phyloP scores from a whole-genome alignment of 2,329 filamentous ascomycete genomes.

The Pseudopithomyces chartarum region DNA sequence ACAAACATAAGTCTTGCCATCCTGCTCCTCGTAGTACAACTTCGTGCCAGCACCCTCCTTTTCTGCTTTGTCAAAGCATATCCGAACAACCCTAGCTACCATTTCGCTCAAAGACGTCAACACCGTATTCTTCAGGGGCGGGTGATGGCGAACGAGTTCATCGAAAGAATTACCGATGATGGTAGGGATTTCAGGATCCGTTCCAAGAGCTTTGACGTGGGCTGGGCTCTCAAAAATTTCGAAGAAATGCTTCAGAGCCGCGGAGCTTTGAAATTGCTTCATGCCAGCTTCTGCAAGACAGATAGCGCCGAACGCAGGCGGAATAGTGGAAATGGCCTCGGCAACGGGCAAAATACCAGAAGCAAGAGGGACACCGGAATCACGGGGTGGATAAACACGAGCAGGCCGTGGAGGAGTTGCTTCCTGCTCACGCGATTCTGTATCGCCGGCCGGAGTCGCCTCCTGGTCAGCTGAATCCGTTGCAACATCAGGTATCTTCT shows the following conservation, averaged over 20 bases:
- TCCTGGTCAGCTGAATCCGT: slow-evolving; percentile 1
- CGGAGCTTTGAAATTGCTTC: slow-evolving; percentile 82
- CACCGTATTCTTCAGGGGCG: slow-evolving; percentile 77
- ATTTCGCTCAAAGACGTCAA: slow-evolving; percentile 86
- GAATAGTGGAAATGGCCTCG: slow-evolving; percentile 86
- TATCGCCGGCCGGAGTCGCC: slow-evolving; percentile 23
- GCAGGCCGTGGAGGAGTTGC: slow-evolving; percentile 14
- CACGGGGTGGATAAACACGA: slow-evolving; percentile 29
- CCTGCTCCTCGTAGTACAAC: slow-evolving; percentile 68
- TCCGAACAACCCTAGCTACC: slow-evolving; percentile 77
- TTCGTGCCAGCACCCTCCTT: slow-evolving; percentile 77
- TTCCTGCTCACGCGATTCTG: slow-evolving; percentile 17
- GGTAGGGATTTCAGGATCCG: slow-evolving; percentile 72
- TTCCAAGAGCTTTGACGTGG: slow-evolving; percentile 83
- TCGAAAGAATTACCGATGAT: slow-evolving; percentile 86
- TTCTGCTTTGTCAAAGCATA: slow-evolving; percentile 73
- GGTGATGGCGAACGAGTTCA: slow-evolving; percentile 92
- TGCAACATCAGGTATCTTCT: slow-evolving; percentile 17
- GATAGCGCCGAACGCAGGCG: slow-evolving; percentile 88
- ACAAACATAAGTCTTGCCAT: slow-evolving; percentile 65
- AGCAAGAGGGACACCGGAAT: slow-evolving; percentile 52
- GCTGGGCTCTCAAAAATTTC: slow-evolving; percentile 94
- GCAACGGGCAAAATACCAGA: slow-evolving; percentile 81
- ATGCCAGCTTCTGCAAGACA: slow-evolving; percentile 88
- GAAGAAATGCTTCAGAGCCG: slow-evolving; percentile 83